A percentile compares a stretch with the other conserved stretches of the same genome.
Evolutionary conservation across 352 stramenopile species (phyloP).

Genomic region (Phytopythium chamaehyphon): DNA sequence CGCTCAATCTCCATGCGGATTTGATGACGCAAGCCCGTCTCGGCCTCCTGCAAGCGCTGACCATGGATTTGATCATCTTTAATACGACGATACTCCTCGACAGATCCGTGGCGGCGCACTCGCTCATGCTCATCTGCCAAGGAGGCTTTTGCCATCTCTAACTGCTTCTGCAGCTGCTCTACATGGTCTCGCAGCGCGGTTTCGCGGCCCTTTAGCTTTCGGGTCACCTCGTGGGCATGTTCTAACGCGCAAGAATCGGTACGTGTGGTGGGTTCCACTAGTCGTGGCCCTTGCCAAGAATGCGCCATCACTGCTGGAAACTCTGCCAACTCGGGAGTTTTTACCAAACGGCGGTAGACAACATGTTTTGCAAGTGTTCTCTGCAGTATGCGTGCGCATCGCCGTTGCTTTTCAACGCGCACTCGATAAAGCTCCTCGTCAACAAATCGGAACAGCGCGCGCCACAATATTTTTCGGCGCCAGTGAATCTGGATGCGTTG

Average conservation of each 20-base stretch:
- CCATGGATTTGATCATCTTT: constrained; percentile 46
- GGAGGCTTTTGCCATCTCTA: constrained; percentile 21
- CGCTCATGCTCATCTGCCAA: constrained; percentile 36
- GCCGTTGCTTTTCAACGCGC: constrained; percentile 21
- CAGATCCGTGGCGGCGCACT: constrained; percentile 36
- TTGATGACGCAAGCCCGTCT: constrained; percentile 36
- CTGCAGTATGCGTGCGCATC: constrained; percentile 44
- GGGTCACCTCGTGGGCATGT: constrained; percentile 12
- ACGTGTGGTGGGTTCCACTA: too few species aligned
- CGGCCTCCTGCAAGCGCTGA: constrained; percentile 33
- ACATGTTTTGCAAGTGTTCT: constrained; percentile 20
- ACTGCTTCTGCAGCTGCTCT: constrained; percentile 19
- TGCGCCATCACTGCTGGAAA: constrained; percentile 22
- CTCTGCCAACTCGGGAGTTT: constrained; percentile 18
- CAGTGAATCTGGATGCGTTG: constrained; percentile 40
- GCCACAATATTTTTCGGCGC: constrained; percentile 29
- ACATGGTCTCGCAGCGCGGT: constrained; percentile 18
- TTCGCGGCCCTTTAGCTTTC: constrained; percentile 28
- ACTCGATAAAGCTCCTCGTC: constrained; percentile 24
- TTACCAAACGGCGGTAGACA: constrained; percentile 26
- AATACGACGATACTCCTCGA: constrained; percentile 34
- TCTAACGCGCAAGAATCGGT: constrained; percentile 9
- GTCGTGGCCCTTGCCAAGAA: constrained; percentile 2
- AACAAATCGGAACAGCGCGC: constrained; percentile 27
- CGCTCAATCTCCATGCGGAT: constrained; percentile 65